Evolutionary conservation across 345 rosid species (phyloP).

Genomic region (Eutrema heterophyllum): DNA sequence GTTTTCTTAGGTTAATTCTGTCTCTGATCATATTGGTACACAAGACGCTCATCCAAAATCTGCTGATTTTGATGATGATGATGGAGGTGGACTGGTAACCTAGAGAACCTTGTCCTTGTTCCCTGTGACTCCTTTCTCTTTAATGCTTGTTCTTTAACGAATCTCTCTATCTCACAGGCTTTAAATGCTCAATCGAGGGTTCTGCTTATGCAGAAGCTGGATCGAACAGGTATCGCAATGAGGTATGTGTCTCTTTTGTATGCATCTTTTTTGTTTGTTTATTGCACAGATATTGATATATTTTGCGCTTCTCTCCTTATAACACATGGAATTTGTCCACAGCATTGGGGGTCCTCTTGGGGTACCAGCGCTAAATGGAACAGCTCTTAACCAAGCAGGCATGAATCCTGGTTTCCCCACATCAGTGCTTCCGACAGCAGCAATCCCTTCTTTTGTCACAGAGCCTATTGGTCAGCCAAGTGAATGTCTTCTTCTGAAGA

Average conservation of each 20-base stretch:
- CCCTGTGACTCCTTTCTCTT: neutral
- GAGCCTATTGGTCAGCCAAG: constrained; percentile 79
- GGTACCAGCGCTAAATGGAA: constrained; percentile 58
- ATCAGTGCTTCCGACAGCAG: constrained; percentile 47
- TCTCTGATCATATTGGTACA: constrained; percentile 73
- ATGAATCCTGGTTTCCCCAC: constrained; percentile 46
- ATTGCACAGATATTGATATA: neutral
- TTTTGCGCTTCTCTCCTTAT: neutral
- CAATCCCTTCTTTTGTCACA: constrained; percentile 42
- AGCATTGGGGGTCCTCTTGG: constrained; percentile 75
- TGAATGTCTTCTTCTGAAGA: constrained; percentile 81
- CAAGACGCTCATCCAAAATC: constrained; percentile 75
- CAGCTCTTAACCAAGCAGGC: constrained; percentile 45
- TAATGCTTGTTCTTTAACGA: neutral
- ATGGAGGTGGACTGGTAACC: constrained; percentile 92
- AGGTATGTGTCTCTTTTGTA: constrained; percentile 46
- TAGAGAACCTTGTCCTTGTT: neutral
- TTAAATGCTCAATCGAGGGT: constrained; percentile 93
- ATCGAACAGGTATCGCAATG: constrained; percentile 76
- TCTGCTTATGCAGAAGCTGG: constrained; percentile 80
- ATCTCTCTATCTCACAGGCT: constrained; percentile 43
- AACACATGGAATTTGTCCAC: constrained; percentile 5
- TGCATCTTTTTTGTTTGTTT: constrained; percentile 11
- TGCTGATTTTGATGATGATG: constrained; percentile 95
- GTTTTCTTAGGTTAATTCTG: constrained; percentile 71